Evolutionary conservation across 306 rosid species (phyloP).

Genomic region (Vigna nakashimae): DNA sequence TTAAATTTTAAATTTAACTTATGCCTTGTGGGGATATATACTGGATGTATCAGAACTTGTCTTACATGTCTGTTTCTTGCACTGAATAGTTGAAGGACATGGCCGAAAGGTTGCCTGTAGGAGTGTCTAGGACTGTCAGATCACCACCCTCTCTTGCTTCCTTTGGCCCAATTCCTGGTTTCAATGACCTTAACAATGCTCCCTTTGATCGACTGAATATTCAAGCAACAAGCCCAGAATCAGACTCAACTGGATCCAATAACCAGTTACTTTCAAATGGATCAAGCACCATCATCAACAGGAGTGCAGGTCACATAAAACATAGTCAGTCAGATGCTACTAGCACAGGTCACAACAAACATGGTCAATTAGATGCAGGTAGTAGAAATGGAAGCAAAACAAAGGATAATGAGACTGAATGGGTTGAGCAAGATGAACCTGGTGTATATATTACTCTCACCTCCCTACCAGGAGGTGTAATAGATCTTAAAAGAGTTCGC

Average conservation of each 20-base stretch:
- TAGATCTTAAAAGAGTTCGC: conserved; percentile 96
- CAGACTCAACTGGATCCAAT: conserved; percentile 71
- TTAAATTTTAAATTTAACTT: conserved; percentile 12
- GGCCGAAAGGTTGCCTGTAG: conserved; percentile 98
- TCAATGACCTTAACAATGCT: conserved; percentile 63
- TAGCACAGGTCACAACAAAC: conserved; percentile 69
- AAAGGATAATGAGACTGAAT: conserved; percentile 82
- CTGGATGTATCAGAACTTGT: conserved; percentile 8
- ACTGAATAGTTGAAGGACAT: conserved; percentile 84
- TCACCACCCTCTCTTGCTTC: conserved; percentile 74
- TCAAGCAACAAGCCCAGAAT: conserved; percentile 68
- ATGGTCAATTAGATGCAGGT: conserved; percentile 65
- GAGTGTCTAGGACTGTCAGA: conserved; percentile 76
- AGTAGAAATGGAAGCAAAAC: conserved; percentile 78
- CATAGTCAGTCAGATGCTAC: conserved; percentile 69
- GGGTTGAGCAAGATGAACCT: conserved; percentile 98
- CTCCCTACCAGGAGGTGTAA: conserved; percentile 85
- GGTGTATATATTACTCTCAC: conserved; percentile 97
- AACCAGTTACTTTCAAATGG: conserved; percentile 75
- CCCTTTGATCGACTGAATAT: conserved; percentile 65
- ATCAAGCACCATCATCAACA: conserved; percentile 61
- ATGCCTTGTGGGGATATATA: conserved; percentile 30
- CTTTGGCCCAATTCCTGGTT: conserved; percentile 63
- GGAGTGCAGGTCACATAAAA: conserved; percentile 65
- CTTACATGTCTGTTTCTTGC: conserved; percentile 28